phyloP scores from a whole-genome alignment of 768 basidiomycete species.

The Serendipita sp. region DNA sequence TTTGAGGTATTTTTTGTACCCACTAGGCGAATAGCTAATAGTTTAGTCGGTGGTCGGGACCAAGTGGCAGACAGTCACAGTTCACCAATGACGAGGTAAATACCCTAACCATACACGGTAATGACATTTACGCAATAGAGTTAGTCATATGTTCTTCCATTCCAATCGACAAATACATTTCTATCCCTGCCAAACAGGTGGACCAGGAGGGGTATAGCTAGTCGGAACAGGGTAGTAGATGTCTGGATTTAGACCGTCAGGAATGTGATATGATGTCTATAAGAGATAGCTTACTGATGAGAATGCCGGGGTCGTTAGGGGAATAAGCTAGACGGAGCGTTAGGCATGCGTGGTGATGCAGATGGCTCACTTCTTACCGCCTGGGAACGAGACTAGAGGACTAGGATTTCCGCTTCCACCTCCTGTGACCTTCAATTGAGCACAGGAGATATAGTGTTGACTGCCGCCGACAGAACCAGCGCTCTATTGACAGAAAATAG shows the following conservation, averaged over 20 bases:
- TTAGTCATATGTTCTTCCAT: too few relatives aligned
- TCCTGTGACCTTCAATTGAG: slow-evolving; percentile 4
- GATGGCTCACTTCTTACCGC: neutral
- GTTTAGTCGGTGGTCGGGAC: too few relatives aligned
- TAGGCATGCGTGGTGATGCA: too few relatives aligned
- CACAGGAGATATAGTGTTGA: slow-evolving; percentile 6
- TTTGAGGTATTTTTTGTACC: too few relatives aligned
- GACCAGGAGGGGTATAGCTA: slow-evolving; percentile 7
- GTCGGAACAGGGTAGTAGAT: slow-evolving; percentile 9
- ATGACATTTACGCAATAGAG: too few relatives aligned
- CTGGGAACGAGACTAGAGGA: slow-evolving; percentile 9
- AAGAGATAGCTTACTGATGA: slow-evolving; percentile 6
- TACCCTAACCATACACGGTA: too few relatives aligned
- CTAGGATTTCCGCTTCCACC: slow-evolving; percentile 8
- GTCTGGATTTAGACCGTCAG: neutral
- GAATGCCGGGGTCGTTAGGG: neutral
- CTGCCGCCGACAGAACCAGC: neutral
- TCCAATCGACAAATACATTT: too few relatives aligned
- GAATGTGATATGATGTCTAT: too few relatives aligned
- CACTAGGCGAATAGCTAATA: too few relatives aligned
- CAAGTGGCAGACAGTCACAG: too few relatives aligned
- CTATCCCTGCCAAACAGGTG: neutral
- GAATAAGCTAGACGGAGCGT: neutral
- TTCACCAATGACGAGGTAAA: too few relatives aligned
- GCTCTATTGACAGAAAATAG: neutral